Base-by-base conservation (phyloP, 1,284 basidiomycete genomes). In the Trametes polyzona region DNA sequence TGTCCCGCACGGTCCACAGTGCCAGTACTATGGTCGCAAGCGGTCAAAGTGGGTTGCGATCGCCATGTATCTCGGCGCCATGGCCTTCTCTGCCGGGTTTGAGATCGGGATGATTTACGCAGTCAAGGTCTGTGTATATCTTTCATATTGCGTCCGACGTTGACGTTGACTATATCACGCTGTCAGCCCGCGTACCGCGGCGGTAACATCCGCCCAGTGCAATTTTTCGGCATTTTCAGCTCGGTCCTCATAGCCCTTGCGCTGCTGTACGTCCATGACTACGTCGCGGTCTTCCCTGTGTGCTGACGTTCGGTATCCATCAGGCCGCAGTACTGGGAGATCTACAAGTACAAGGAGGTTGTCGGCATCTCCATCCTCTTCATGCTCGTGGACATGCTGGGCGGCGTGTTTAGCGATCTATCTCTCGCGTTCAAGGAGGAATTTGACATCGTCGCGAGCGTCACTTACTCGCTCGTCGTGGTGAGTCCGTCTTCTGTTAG, bases 311-410 rank as follows among this genome's bases (percentile, higher is more conserved):
- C 2, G 27, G 12, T 17, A 35, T 35, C 8, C 17, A n/a, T 14
- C 46, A 74, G 75, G 16, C 83, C 83, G 9, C 83, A 86, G 67
- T 86, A 82, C 58, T 79, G 76, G 63, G 90, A 93, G 69, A 93
- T 93, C 40, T 88, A 83, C 74, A 81, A 81, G 62, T 78, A 78
- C 61, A 77, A 77, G 60, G 85, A 92, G 68, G 92, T 93, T 40
- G 73, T 87, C 26, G 91, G 91, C 5, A 86, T 95, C 56, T 90
- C 86, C 1, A 73, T 90, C 46, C 41, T 77, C 3, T 93, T 93
- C 73, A 87, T 93, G 76, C 63, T 74, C 1, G 78, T 93, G 49
- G 92, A 94, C 69, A 81, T 86, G 50, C 67, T 83, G 16, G 91
- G 91, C 29, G 91, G 87, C 4, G 71, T 93, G 10, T 92, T 92